phyloP scores from a whole-genome alignment of 345 rosid species.

The Carallia pectinifolia region DNA sequence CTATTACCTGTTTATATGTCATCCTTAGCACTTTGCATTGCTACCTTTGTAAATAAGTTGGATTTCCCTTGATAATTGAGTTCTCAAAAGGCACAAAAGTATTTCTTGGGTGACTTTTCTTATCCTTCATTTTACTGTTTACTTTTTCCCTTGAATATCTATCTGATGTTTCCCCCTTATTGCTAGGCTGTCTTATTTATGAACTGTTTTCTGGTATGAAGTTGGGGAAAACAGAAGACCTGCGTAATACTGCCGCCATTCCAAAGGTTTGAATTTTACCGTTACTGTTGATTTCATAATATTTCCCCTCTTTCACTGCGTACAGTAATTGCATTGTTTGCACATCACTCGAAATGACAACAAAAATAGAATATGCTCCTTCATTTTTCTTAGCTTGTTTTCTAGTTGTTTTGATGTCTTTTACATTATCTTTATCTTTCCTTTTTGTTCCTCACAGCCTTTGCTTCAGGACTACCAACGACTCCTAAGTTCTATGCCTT shows the following conservation, averaged over 20 bases:
- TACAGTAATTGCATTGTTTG: background rate
- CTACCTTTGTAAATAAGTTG: too few relatives aligned
- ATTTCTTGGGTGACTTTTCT: background rate
- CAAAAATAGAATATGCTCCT: background rate
- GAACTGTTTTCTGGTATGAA: constrained; percentile 85
- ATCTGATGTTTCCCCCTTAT: constrained; percentile 8
- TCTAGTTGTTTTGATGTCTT: constrained; percentile 22
- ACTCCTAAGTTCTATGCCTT: constrained; percentile 91
- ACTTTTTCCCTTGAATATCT: background rate
- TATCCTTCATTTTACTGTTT: background rate
- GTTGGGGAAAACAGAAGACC: constrained; percentile 90
- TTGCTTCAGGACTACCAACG: constrained; percentile 99
- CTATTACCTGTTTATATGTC: background rate
- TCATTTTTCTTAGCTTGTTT: background rate
- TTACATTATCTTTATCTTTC: constrained; percentile 31
- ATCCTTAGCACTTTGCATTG: background rate
- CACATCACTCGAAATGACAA: background rate
- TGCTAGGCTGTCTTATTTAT: constrained; percentile 82
- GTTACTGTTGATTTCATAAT: too few relatives aligned
- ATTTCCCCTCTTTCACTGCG: background rate
- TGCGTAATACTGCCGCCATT: constrained; percentile 88
- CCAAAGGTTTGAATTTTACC: constrained; percentile 62
- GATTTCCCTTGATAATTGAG: background rate
- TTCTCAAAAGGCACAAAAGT: background rate
- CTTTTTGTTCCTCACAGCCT: constrained; percentile 69